Base-by-base conservation (phyloP, 2,329 filamentous ascomycete genomes). In the Penicillium sp. region DNA sequence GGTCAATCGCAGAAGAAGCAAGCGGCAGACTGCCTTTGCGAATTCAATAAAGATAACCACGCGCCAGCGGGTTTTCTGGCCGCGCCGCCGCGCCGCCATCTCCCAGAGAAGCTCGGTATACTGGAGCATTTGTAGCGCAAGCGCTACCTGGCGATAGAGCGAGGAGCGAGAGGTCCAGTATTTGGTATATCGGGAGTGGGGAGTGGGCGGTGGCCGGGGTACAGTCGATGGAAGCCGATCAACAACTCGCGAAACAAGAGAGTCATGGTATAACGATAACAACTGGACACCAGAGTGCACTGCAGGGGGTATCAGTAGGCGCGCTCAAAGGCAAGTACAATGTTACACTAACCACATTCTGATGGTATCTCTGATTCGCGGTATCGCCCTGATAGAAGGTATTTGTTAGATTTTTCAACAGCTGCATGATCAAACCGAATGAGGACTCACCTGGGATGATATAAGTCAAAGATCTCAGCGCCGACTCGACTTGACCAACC, bases 41-140 rank as follows among this genome's bases (percentile, higher is more conserved):
- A 86, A 83, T 77, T 99, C 94, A 23, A 99, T 80, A 4, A 95
- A 72, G 12, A 97, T 87, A 6, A 97, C 86, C 0, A 95, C 86
- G 51, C 90, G 87, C 94, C 94, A 99, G 31, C 92, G 86, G 27
- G 88, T 77, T 69, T 84, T 86, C 74, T 95, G 84, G 45, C 89
- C 92, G 61, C 87, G 87, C 49, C 93, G 84, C 76, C 96, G 95
- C 29, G 93, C 93, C 29, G 89, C 86, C 94, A 99, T 99, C 74
- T 99, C 94, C 84, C 93, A 94, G n/a, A 99, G 79, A 31, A 99
- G 81, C 77, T 99, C 91, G 0, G 93, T 96, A 72, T 97, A 97
- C 66, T 94, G 90, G 27, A 97, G 89, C 77, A 96, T 89, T 72
- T 96, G 91, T 49, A 99, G 80, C 5, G 92, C 80, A 63, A 93